A percentile compares a stretch with the other conserved stretches of the same genome.
Conservation (phyloP, 78 protist species). For the Andalucia godoyi region DNA sequence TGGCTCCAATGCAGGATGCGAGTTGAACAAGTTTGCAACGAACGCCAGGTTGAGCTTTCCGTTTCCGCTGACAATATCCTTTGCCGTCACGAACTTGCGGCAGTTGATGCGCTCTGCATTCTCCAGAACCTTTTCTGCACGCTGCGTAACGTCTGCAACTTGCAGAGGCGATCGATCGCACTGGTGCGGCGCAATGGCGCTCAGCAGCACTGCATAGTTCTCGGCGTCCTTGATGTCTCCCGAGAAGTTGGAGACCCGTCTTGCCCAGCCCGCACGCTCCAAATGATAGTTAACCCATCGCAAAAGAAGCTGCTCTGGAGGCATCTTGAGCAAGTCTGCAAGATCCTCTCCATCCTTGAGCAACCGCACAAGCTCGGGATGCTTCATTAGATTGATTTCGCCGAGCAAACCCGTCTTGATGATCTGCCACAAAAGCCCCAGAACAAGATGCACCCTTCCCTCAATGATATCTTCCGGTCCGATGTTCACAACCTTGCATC, state of each 20-base stretch:
- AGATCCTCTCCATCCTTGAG: constrained; percentile 78
- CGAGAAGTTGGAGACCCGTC: constrained; percentile 74
- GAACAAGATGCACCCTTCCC: constrained; percentile 67
- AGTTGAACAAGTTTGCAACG: constrained; percentile 89
- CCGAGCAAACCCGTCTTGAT: constrained; percentile 67
- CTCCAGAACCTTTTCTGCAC: constrained; percentile 68
- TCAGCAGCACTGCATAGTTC: constrained; percentile 71
- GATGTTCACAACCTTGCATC: constrained; percentile 74
- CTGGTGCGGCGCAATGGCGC: constrained; percentile 55
- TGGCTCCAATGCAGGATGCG: constrained; percentile 66
- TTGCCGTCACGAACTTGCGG: constrained; percentile 53
- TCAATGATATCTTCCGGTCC: constrained; percentile 61
- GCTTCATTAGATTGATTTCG: constrained; percentile 55
- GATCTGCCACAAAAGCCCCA: constrained; percentile 92
- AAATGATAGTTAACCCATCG: constrained; percentile 94
- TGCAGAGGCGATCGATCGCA: constrained; percentile 41
- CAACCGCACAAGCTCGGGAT: constrained; percentile 84
- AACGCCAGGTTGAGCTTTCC: constrained; percentile 83
- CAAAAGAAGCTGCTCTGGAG: constrained; percentile 75
- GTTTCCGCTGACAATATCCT: constrained; percentile 69
- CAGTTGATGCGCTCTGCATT: constrained; percentile 78
- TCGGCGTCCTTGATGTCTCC: constrained; percentile 65
- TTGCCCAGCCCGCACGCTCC: constrained; percentile 52
- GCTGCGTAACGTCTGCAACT: constrained; percentile 19
- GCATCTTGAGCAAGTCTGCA: constrained; percentile 59